phyloP scores from a whole-genome alignment of 1,139 yeast species.

The Kurtzmaniella quercitrusa region DNA sequence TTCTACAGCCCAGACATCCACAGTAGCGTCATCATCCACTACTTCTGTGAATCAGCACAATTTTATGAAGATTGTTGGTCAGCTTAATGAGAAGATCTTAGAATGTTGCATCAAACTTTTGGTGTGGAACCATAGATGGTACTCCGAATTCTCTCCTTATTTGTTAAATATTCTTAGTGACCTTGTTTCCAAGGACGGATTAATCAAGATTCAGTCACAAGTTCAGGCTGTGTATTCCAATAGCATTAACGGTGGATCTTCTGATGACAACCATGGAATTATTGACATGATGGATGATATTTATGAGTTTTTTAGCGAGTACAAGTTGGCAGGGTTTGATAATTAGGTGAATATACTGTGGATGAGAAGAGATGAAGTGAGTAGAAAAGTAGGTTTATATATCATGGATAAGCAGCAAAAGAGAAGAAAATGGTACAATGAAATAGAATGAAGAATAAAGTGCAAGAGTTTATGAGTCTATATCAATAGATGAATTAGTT shows the following conservation, averaged over 20 bases:
- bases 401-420: neutral
- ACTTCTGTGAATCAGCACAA: conserved; percentile 21
- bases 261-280: conserved; percentile 49
- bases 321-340: conserved; percentile 40
- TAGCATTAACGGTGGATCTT: conserved; percentile 21
- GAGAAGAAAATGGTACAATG: too few species aligned
- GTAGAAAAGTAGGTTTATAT: conserved; percentile 23
- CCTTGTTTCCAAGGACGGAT: conserved; percentile 71
- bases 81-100: conserved; percentile 57
- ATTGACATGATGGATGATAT: conserved; percentile 55
- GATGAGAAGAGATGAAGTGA: neutral
- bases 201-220: conserved; percentile 69
- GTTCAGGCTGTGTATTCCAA: conserved; percentile 68
- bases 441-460: too few species aligned
- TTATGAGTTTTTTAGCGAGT: conserved; percentile 46
- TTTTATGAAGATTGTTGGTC: conserved; percentile 40
- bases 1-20: conserved; percentile 13
- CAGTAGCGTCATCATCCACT: conserved; percentile 7
- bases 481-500: too few species aligned
- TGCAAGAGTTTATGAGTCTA: too few species aligned
- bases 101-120: conserved; percentile 70
- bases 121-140: conserved; percentile 98
- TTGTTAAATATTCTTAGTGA: conserved; percentile 53
- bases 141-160: conserved; percentile 78
- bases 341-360: conserved; percentile 15